Conservation (phyloP, 1,284 basidiomycete species). For the Serendipita sp. region DNA sequence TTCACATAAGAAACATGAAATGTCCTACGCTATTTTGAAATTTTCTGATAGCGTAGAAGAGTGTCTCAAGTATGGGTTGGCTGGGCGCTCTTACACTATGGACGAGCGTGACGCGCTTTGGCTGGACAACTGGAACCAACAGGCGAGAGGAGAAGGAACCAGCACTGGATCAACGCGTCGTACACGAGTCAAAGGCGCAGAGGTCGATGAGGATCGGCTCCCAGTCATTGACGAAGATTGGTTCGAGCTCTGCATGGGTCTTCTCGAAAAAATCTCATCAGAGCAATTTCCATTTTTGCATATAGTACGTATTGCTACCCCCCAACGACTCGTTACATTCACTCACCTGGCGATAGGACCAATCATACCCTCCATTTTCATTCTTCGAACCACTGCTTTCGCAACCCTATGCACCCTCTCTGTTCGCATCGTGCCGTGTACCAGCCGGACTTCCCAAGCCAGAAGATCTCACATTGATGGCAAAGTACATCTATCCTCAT, state of each 20-base stretch:
- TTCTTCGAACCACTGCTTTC: slow-evolving; percentile 67
- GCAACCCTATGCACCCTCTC: slow-evolving; percentile 36
- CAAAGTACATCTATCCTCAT: slow-evolving; percentile 59
- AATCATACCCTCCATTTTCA: slow-evolving; percentile 50
- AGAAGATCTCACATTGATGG: slow-evolving; percentile 42
- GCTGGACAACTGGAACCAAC: slow-evolving; percentile 84
- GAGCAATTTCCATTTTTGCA: slow-evolving; percentile 84
- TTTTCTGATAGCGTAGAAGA: slow-evolving; percentile 87
- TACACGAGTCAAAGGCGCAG: slow-evolving; percentile 66
- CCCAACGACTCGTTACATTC: neutral
- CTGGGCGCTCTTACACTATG: slow-evolving; percentile 76
- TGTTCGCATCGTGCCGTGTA: slow-evolving; percentile 47
- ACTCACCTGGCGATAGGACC: slow-evolving; percentile 21
- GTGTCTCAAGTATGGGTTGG: slow-evolving; percentile 37
- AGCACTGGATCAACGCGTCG: slow-evolving; percentile 39
- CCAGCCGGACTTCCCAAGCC: slow-evolving; percentile 49
- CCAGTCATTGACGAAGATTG: slow-evolving; percentile 67
- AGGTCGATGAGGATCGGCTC: slow-evolving; percentile 47
- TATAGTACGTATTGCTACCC: slow-evolving; percentile 42
- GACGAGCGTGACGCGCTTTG: slow-evolving; percentile 94
- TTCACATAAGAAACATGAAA: slow-evolving; percentile 51
- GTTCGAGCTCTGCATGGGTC: slow-evolving; percentile 90
- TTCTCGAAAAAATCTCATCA: slow-evolving; percentile 85
- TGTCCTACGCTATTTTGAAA: slow-evolving; percentile 68
- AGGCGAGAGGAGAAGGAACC: slow-evolving; percentile 74